Percentiles rank a stretch among this genome's conserved stretches.
Conservation (phyloP, 441 rosid species). For the Geranium incanum region DNA sequence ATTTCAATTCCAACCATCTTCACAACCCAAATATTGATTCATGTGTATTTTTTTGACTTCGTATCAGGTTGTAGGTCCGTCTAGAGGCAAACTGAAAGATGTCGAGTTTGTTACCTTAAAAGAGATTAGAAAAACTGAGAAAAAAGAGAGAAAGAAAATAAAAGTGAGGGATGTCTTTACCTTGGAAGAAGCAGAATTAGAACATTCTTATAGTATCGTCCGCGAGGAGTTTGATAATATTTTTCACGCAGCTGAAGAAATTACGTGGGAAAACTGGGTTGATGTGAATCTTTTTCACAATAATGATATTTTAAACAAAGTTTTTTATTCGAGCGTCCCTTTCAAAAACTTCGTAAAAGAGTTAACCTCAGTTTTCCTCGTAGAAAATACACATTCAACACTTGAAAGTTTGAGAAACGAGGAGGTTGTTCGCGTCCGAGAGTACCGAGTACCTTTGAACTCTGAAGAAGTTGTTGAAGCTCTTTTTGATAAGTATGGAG, state of each 20-base stretch:
- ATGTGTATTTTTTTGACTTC: too few species aligned
- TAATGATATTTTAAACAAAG: not conserved
- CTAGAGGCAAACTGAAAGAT: not conserved
- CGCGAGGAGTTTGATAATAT: not conserved
- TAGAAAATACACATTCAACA: too few species aligned
- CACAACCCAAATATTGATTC: too few species aligned
- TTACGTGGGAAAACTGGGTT: not conserved
- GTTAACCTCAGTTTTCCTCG: not conserved
- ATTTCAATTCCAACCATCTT: too few species aligned
- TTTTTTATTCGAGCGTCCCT: not conserved
- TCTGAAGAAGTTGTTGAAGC: not conserved
- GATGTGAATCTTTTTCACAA: too few species aligned
- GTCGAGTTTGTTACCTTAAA: not conserved
- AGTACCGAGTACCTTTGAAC: not conserved
- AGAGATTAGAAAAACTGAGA: not conserved
- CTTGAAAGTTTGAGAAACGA: not conserved
- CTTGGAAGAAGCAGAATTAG: not conserved
- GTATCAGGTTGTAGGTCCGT: not conserved
- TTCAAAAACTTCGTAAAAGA: not conserved
- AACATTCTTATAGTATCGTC: too few species aligned
- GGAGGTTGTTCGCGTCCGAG: not conserved
- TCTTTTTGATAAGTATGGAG: not conserved
- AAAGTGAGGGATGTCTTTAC: too few species aligned
- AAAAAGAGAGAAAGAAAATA: not conserved
- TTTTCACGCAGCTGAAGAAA: not conserved